These are phyloP conservation scores for Phialophora macrospora DNA, from an alignment of 2,329 filamentous ascomycete genomes.

Conservation along the genomic window DNA sequence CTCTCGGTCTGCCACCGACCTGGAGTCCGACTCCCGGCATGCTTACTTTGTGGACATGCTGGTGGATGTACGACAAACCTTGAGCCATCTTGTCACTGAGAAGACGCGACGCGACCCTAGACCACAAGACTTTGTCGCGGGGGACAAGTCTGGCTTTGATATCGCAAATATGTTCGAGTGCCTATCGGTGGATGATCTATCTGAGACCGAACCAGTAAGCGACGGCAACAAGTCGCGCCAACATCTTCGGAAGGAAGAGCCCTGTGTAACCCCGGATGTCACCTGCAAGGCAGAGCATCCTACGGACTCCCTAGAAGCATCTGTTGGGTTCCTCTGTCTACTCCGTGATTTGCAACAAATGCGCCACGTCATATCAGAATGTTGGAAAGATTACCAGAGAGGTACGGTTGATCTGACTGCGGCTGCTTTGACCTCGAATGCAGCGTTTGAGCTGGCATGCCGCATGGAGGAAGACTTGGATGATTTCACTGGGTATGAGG, in stretches of 20 bases:
- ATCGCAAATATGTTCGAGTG: background rate
- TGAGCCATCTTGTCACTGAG: background rate
- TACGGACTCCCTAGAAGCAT: background rate
- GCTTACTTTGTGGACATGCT: background rate
- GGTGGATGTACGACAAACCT: background rate
- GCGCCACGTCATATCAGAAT: background rate
- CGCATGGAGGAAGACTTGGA: background rate
- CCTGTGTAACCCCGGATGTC: background rate
- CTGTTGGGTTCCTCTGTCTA: background rate
- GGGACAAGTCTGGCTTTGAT: background rate
- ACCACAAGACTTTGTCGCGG: background rate
- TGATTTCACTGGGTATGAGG: background rate
- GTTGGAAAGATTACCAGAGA: background rate
- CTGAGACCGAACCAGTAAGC: background rate
- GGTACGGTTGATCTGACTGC: background rate
- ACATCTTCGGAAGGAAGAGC: background rate
- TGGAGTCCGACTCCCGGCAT: background rate
- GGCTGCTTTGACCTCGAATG: background rate
- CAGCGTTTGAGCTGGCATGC: background rate
- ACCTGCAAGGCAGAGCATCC: background rate
- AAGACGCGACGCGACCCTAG: background rate
- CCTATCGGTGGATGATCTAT: background rate
- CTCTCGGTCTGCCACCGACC: background rate
- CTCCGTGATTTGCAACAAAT: background rate
- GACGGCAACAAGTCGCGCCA: background rate